Percentiles rank a stretch among this genome's conserved stretches.
phyloP scores from a whole-genome alignment of 495 filamentous ascomycete species.

The Penicillium cataractarum region DNA sequence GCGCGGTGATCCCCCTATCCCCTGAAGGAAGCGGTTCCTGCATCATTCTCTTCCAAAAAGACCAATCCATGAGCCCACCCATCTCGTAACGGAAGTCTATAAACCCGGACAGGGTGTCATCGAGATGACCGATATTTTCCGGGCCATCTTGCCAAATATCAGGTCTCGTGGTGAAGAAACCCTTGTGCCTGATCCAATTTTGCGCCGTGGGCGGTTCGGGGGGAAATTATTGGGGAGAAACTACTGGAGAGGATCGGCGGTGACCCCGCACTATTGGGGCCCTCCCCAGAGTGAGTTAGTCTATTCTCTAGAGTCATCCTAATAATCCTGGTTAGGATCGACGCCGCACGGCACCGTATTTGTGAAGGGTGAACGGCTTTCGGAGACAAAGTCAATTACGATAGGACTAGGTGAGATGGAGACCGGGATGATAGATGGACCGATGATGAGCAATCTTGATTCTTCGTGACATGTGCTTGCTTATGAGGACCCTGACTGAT shows the following conservation, averaged over 20 bases:
- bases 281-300: too few species aligned
- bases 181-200: slow-evolving; percentile 1
- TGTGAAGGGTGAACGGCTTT: neutral
- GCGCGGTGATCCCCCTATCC: slow-evolving; percentile 15
- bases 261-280: slow-evolving; percentile 13
- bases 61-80: neutral
- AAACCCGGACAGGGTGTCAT: slow-evolving; percentile 3
- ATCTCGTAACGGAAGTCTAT: neutral
- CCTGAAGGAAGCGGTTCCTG: slow-evolving; percentile 5
- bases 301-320: too few species aligned
- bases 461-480: neutral
- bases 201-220: neutral
- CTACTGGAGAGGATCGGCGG: slow-evolving; percentile 10
- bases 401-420: neutral
- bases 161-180: neutral
- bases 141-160: neutral
- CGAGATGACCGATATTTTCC: slow-evolving; percentile 2
- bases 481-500: neutral
- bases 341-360: neutral
- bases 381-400: slow-evolving; percentile 6
- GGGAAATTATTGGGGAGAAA: slow-evolving; percentile 7
- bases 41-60: neutral
- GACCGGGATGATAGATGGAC: neutral
- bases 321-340: neutral
- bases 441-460: neutral